A percentile compares a stretch with the other conserved stretches of the same genome.
phyloP scores from a whole-genome alignment of 2,329 filamentous ascomycete genomes.

The Ceratocystis papillata region DNA sequence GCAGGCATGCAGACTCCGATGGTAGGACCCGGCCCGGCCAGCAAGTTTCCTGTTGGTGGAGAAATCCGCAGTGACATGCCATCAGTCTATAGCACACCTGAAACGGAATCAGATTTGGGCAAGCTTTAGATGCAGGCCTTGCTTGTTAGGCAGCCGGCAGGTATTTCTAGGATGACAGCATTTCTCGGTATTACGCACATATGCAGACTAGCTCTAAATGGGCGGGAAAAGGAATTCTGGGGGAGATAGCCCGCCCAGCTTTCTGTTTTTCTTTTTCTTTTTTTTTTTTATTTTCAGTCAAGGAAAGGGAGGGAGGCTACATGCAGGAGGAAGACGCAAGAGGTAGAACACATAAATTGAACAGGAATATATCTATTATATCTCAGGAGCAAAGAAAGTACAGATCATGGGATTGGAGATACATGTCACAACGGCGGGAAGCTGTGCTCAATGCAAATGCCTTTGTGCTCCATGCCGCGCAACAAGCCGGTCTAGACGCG shows the following conservation, averaged over 20 bases:
- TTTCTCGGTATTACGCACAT: background rate
- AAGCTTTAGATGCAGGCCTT: background rate
- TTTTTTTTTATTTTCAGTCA: background rate
- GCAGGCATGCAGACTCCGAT: conserved; percentile 25
- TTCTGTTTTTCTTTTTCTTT: too few species aligned
- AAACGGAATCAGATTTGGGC: background rate
- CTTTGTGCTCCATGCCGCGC: background rate
- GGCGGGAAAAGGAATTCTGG: too few species aligned
- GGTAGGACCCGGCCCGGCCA: conserved; percentile 15
- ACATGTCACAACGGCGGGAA: background rate
- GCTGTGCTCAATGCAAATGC: background rate
- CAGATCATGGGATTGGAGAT: background rate
- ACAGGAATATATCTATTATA: background rate
- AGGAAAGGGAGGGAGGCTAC: background rate
- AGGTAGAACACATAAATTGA: background rate
- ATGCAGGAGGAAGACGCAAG: background rate
- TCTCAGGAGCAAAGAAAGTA: background rate
- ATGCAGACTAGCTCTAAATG: background rate
- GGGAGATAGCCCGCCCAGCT: too few species aligned
- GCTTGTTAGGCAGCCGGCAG: background rate
- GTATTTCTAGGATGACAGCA: background rate
- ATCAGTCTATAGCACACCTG: conserved; percentile 7
- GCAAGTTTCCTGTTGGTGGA: conserved; percentile 19
- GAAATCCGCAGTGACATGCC: conserved; percentile 18
- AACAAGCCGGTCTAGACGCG: background rate